These are phyloP conservation scores for Limonium bicolor DNA, from an alignment of 148 eudicot species.

Conservation along the genomic window DNA sequence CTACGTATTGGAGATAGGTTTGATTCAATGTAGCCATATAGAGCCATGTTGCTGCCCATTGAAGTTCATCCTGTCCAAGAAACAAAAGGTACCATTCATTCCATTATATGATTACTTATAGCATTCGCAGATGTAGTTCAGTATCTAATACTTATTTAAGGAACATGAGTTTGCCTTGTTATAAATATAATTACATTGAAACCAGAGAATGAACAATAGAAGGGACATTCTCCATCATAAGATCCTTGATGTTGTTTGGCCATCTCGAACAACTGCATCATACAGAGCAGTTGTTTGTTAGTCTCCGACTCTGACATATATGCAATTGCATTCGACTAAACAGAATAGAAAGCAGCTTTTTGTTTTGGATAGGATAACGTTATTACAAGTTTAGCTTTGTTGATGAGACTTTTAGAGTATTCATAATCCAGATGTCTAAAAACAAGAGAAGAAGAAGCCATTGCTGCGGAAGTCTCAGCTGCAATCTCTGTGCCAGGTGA, in stretches of 20 bases:
- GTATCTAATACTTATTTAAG: too few species aligned
- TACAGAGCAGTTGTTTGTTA: too few species aligned
- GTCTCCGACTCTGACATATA: too few species aligned
- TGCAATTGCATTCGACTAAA: too few species aligned
- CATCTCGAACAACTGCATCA: conserved; percentile 42
- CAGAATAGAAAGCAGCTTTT: too few species aligned
- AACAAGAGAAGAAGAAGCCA: conserved; percentile 67
- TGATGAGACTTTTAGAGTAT: conserved; percentile 39
- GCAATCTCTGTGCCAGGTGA: conserved; percentile 84
- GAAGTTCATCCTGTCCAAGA: conserved; percentile 88
- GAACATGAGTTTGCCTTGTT: too few species aligned
- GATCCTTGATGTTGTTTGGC: conserved; percentile 46
- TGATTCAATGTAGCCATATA: conserved; percentile 35
- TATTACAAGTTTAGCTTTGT: conserved; percentile 55
- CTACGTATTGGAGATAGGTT: conserved; percentile 34
- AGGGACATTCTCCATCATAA: conserved; percentile 78
- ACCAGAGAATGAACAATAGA: conserved; percentile 83
- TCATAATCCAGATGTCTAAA: conserved; percentile 26
- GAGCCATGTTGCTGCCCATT: conserved; percentile 95
- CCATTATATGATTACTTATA: too few species aligned
- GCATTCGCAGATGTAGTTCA: too few species aligned
- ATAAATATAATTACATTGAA: too few species aligned
- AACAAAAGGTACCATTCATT: too few species aligned
- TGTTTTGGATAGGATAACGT: neutral
- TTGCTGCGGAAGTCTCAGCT: conserved; percentile 84